Conservation (phyloP, 306 rosid species). For the Datisca glomerata region DNA sequence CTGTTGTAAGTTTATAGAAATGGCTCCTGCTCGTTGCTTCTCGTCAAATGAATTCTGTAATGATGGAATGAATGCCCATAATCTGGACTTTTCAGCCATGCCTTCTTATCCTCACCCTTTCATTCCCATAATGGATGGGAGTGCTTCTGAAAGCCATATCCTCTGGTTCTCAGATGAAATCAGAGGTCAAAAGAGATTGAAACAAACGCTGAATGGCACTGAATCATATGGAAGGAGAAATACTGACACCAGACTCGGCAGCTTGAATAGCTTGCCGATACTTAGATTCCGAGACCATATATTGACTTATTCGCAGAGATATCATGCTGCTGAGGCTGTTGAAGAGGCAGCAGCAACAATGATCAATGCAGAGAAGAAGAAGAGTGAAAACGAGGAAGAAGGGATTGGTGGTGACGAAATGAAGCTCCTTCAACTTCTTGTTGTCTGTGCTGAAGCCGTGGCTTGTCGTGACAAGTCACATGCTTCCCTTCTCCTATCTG, state of each 20-base stretch:
- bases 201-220: conserved; percentile 12
- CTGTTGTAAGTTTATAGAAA: too few relatives aligned
- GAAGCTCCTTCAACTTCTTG: conserved; percentile 74
- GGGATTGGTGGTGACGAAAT: conserved; percentile 62
- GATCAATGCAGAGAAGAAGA: conserved; percentile 14
- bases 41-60: too few relatives aligned
- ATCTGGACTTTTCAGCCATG: too few relatives aligned
- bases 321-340: conserved; percentile 48
- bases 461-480: conserved; percentile 77
- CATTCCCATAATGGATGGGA: too few relatives aligned
- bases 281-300: conserved; percentile 56
- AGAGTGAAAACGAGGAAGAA: conserved; percentile 25
- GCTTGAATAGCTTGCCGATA: conserved; percentile 24
- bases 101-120: too few relatives aligned
- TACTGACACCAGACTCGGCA: conserved; percentile 17
- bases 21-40: too few relatives aligned
- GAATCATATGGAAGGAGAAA: conserved; percentile 15
- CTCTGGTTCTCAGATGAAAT: conserved; percentile 29
- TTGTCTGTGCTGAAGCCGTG: conserved; percentile 86
- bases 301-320: conserved; percentile 47
- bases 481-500: conserved; percentile 46
- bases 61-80: too few relatives aligned
- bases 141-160: too few relatives aligned
- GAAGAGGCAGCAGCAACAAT: conserved; percentile 40
- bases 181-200: conserved; percentile 33